Evolutionary conservation across 768 basidiomycete species (phyloP).

Genomic region (Pulveroboletus sp.): DNA sequence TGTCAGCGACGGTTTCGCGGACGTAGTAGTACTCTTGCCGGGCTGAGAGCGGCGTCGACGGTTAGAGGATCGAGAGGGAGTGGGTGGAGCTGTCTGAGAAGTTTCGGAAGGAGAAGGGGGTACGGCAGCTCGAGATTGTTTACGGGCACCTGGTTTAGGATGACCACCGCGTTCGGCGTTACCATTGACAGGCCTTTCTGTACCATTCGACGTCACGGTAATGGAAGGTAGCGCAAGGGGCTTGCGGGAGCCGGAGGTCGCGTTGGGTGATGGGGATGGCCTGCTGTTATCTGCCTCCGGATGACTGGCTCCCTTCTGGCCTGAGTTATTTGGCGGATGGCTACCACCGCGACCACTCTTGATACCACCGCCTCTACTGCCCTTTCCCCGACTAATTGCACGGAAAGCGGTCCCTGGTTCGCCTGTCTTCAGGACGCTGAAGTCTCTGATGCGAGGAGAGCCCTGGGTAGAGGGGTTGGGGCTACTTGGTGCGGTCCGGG

Average conservation of each 20-base stretch:
- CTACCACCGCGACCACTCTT: conserved; percentile 27
- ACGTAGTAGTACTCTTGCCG: conserved; percentile 22
- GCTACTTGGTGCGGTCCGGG: conserved; percentile 26
- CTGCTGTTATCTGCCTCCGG: conserved; percentile 19
- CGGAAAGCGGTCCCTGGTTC: conserved; percentile 49
- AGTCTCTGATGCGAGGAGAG: conserved; percentile 37
- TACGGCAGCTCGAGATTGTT: conserved; percentile 16
- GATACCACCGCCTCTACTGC: conserved; percentile 31
- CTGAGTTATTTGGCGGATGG: conserved; percentile 22
- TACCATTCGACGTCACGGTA: conserved; percentile 17
- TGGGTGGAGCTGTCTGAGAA: conserved; percentile 25
- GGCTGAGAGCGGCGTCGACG: conserved; percentile 50
- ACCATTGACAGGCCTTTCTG: conserved; percentile 22
- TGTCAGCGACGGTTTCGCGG: conserved; percentile 19
- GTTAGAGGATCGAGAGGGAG: conserved; percentile 40
- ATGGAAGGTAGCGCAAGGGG: conserved; percentile 12
- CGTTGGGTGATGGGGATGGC: conserved; percentile 18
- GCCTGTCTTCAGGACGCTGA: conserved; percentile 37
- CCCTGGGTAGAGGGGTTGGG: conserved; percentile 26
- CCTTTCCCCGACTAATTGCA: conserved; percentile 38
- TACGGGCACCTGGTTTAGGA: conserved; percentile 23
- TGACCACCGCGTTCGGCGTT: conserved; percentile 19
- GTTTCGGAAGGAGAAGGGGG: conserved; percentile 22
- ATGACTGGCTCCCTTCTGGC: conserved; percentile 21
- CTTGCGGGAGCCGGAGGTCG: conserved; percentile 15